phyloP scores from a whole-genome alignment of 2,329 filamentous ascomycete species.

The Talaromyces marneffei region DNA sequence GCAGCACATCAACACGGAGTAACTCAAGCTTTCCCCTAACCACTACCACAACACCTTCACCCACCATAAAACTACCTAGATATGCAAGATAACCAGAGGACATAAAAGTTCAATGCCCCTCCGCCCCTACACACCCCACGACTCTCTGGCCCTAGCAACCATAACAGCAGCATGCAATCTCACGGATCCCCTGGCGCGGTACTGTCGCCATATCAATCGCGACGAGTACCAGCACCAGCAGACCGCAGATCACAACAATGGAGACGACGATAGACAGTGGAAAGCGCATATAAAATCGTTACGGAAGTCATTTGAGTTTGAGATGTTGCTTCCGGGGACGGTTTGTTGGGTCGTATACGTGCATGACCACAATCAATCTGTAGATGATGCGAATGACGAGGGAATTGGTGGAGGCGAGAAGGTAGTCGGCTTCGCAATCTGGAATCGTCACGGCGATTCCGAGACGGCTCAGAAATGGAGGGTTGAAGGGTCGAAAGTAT shows the following conservation, averaged over 20 bases:
- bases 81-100: too few species aligned
- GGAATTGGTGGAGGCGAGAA: neutral
- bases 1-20: neutral
- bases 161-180: conserved; percentile 13
- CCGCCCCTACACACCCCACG: conserved; percentile 3
- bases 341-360: conserved; percentile 8
- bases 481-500: neutral
- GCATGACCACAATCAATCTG: neutral
- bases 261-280: conserved; percentile 2
- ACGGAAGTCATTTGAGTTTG: neutral
- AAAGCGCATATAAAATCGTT: conserved; percentile 4
- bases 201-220: conserved; percentile 2
- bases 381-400: neutral
- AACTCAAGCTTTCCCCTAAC: neutral
- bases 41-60: neutral
- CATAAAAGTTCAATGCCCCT: conserved; percentile 14
- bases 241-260: too few species aligned
- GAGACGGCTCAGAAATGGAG: conserved; percentile 3
- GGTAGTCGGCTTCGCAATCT: conserved; percentile 10
- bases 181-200: conserved; percentile 11
- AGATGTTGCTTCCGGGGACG: neutral
- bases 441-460: conserved; percentile 7
- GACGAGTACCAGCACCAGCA: neutral
- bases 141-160: conserved; percentile 8
- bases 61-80: too few species aligned